Base-by-base conservation (phyloP, 495 filamentous ascomycete genomes). In the Hypoxylon fragiforme region DNA sequence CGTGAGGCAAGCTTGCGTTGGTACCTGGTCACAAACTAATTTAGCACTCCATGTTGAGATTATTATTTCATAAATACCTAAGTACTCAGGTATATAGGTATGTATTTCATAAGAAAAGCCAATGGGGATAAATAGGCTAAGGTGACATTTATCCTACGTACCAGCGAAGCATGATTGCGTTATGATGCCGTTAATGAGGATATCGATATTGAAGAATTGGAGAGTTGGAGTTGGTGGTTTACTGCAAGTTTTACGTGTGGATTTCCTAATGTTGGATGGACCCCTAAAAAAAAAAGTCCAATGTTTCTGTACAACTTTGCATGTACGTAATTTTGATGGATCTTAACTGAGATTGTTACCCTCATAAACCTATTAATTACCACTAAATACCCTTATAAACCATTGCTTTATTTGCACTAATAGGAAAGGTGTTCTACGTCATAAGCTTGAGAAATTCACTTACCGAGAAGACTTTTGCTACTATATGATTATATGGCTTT, bases 1-100 rank as follows among this genome's bases (percentile, higher is more conserved):
- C 85, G 81, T 62, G 82, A 81, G 49, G 87, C 87, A 54, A 97
- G 81, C 67, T 84, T 87, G 63, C 84, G 76, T 74, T 94, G 88
- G 75, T 96, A 97, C 92, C 92, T 96, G 71, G n/a, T n/a, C n/a
- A n/a, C n/a, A n/a, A n/a, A n/a, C n/a, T n/a, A n/a, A n/a, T n/a
- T 65, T 36, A 65, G 58, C 43, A 52, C 21, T 31, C 9, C 4
- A 28, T 28, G 4, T 28, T 28, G 4, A 9, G 24, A 4, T 28
- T 4, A 28, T 28, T 28, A n/a, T n/a, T n/a, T n/a, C n/a, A n/a
- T n/a, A n/a, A n/a, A n/a, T n/a, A n/a, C n/a, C n/a, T n/a, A n/a
- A n/a, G n/a, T n/a, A n/a, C n/a, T n/a, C n/a, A n/a, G n/a, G n/a
- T n/a, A n/a, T n/a, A n/a, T n/a, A n/a, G n/a, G n/a, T n/a, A n/a